Base-by-base conservation (phyloP, 2,329 filamentous ascomycete genomes). In the Alternaria sp. region DNA sequence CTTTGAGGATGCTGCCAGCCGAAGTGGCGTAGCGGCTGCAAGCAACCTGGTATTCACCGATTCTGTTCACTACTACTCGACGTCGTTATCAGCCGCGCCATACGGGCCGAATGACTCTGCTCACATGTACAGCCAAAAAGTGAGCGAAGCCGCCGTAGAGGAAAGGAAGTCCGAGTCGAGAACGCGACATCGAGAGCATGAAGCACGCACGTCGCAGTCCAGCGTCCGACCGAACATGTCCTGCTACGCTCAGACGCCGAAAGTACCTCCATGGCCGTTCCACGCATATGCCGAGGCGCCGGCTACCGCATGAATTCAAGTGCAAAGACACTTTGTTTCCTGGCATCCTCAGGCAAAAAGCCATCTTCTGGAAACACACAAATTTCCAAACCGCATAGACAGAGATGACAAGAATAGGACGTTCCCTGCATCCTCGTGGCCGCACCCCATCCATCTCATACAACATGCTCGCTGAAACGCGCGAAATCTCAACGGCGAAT, bases 381-480 rank as follows among this genome's bases (percentile, higher is more conserved):
- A 57, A 24, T 9, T 26, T n/a, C n/a, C 20, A 32, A 34, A 30
- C 39, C 32, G 57, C 57, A 60, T 57, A 8, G 43, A 60, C 12
- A 39, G 4, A 36, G 11, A 16, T n/a, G 52, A 30, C 43, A 22
- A 32, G 51, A 32, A 55, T 55, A 44, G 43, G 44, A 24, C 46
- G 11, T 44, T 57, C 47, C 54, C 20, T 42, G 57, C 34, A 20
- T 47, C 22, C 46, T 36, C 32, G 32, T 51, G 24, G n/a, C 32
- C 38, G 32, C 32, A 52, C 30, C 44, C 46, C 57, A 51, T 51
- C n/a, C 39, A 34, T 12, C 36, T 56, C 26, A 24, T 42, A 49
- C 54, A 66, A 61, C 16, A 28, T 41, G 7, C 26, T 32, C 32
- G 46, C 61, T 66, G 63, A 64, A 62, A 64, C 63, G 42, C 59